Conservation (phyloP, 768 basidiomycete genomes). For the Psilocybe cyanescens region DNA sequence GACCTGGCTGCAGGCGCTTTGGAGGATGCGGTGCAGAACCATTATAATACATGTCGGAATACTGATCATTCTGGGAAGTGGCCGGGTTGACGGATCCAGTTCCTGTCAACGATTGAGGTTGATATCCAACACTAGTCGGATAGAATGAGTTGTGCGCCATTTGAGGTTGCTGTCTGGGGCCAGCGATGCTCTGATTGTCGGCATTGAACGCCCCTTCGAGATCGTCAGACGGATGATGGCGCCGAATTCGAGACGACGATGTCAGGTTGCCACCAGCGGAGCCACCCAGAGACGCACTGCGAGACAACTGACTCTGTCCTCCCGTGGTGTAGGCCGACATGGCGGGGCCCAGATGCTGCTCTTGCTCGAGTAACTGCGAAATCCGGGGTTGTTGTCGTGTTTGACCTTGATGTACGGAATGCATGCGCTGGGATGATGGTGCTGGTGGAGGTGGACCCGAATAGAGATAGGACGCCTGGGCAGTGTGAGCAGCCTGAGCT, state of each 20-base stretch:
- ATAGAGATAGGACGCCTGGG: constrained; percentile 56
- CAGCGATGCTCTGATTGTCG: constrained; percentile 38
- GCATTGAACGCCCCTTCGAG: constrained; percentile 54
- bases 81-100: constrained; percentile 36
- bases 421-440: constrained; percentile 51
- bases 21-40: constrained; percentile 49
- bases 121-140: constrained; percentile 60
- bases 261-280: constrained; percentile 37
- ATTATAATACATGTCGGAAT: constrained; percentile 68
- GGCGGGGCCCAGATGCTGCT: constrained; percentile 46
- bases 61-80: constrained; percentile 46
- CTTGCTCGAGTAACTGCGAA: constrained; percentile 69
- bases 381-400: constrained; percentile 60
- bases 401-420: constrained; percentile 51
- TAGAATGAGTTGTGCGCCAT: constrained; percentile 54
- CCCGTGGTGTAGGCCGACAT: constrained; percentile 56
- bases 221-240: constrained; percentile 74
- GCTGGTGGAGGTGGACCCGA: constrained; percentile 60
- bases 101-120: constrained; percentile 49
- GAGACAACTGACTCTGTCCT: constrained; percentile 56
- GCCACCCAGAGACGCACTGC: constrained; percentile 69
- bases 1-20: constrained; percentile 59
- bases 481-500: constrained; percentile 55
- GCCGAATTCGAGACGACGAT: constrained; percentile 53
- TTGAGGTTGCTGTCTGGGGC: constrained; percentile 46